Percentiles rank a stretch among this genome's conserved stretches.
phyloP scores from a whole-genome alignment of 2,329 filamentous ascomycete species.

The Neocatenulostroma microsporum region DNA sequence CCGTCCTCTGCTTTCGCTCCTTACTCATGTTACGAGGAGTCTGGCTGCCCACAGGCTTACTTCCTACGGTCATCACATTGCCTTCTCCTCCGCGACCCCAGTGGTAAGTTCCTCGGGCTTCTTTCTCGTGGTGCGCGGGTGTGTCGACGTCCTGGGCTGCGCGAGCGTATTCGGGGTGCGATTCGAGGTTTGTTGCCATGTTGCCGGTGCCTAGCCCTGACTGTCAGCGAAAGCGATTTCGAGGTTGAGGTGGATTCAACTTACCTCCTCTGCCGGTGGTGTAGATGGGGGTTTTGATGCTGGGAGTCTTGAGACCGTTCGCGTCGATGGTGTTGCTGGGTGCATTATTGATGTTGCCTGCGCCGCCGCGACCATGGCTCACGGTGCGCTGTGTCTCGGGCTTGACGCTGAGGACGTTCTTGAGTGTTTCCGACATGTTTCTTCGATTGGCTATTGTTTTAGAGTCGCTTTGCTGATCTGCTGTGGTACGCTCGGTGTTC shows the following conservation, averaged over 20 bases:
- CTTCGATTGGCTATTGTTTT: no score
- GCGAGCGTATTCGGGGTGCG: slow-evolving; percentile 59
- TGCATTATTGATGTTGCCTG: slow-evolving; percentile 44
- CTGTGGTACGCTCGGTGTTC: no score
- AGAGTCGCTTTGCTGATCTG: no score
- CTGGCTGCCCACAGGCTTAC: slow-evolving; percentile 29
- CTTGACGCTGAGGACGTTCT: background rate
- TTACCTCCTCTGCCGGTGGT: slow-evolving; percentile 90
- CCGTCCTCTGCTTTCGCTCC: slow-evolving; percentile 21
- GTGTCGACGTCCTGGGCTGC: slow-evolving; percentile 74
- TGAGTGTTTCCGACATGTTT: no score
- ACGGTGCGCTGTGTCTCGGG: background rate
- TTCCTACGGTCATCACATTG: slow-evolving; percentile 51
- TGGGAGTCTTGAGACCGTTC: slow-evolving; percentile 69
- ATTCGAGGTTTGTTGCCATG: slow-evolving; percentile 70
- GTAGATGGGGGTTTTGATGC: slow-evolving; percentile 72
- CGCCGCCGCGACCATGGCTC: slow-evolving; percentile 65
- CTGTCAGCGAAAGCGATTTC: background rate
- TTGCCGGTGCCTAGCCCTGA: slow-evolving; percentile 51
- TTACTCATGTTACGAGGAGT: no score
- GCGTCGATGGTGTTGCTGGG: slow-evolving; percentile 27
- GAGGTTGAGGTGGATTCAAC: slow-evolving; percentile 23
- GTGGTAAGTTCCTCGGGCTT: slow-evolving; percentile 55
- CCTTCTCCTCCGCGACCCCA: slow-evolving; percentile 68
- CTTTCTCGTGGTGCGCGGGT: slow-evolving; percentile 37